phyloP scores from a whole-genome alignment of 805 yeast genomes.

The Yueomyces sinensis region DNA sequence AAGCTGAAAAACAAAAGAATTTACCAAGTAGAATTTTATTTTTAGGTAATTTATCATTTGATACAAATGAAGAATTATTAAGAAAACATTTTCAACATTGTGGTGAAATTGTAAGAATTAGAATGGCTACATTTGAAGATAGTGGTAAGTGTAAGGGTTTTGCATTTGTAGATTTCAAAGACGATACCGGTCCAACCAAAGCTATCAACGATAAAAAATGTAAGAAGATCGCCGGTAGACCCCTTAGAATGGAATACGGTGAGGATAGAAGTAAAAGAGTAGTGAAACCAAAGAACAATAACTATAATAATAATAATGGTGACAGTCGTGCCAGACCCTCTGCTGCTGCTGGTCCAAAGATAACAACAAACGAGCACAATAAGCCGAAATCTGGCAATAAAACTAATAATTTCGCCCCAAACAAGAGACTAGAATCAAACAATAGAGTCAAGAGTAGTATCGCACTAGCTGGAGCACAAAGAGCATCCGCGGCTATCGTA shows the following conservation, averaged over 20 bases:
- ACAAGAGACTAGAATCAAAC: slow-evolving; percentile 22
- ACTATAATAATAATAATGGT: not conserved
- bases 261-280: slow-evolving; percentile 81
- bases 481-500: slow-evolving; percentile 82
- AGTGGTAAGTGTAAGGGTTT: slow-evolving; percentile 94
- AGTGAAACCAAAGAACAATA: slow-evolving; percentile 14
- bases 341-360: slow-evolving; percentile 1
- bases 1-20: slow-evolving; percentile 47
- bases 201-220: slow-evolving; percentile 67
- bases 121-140: slow-evolving; percentile 98
- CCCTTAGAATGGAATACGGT: slow-evolving; percentile 79
- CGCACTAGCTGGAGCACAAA: slow-evolving; percentile 77
- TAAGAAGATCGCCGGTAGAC: slow-evolving; percentile 56
- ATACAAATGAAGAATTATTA: slow-evolving; percentile 69
- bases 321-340: not conserved
- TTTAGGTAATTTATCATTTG: slow-evolving; percentile 88
- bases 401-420: slow-evolving; percentile 7
- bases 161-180: slow-evolving; percentile 78
- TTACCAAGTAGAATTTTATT: slow-evolving; percentile 84
- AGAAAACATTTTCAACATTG: slow-evolving; percentile 80
- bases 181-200: slow-evolving; percentile 66
- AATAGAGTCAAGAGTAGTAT: slow-evolving; percentile 62
- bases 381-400: slow-evolving; percentile 15
- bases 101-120: slow-evolving; percentile 69
- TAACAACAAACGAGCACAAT: slow-evolving; percentile 3